Conservation (phyloP, 31 red algal species). For the Pterothamnion heteromorphum region DNA sequence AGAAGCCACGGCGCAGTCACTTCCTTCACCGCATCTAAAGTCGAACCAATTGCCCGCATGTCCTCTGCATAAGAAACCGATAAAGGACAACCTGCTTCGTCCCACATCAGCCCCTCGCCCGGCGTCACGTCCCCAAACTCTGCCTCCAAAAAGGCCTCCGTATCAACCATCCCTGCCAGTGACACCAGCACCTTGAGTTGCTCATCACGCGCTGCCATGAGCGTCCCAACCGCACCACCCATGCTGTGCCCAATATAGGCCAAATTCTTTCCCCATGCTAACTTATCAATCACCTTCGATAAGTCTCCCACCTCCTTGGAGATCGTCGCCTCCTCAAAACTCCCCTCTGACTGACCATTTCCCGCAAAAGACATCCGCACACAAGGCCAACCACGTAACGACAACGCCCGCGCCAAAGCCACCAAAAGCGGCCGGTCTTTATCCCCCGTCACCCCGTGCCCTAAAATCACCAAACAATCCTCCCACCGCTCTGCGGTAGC, state of each 20-base stretch:
- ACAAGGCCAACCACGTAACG: not conserved
- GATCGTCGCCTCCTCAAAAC: not conserved
- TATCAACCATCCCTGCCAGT: not conserved
- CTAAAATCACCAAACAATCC: not conserved
- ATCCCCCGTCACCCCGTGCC: conserved; percentile 13
- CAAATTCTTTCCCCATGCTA: not conserved
- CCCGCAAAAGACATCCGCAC: not conserved
- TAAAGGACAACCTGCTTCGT: not conserved
- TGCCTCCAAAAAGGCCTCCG: not conserved
- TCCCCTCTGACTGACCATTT: conserved; percentile 5
- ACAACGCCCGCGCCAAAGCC: not conserved
- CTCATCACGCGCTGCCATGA: not conserved
- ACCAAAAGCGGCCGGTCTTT: not conserved
- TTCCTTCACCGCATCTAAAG: not conserved
- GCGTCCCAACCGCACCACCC: not conserved
- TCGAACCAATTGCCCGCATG: not conserved
- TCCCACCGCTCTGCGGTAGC: no score
- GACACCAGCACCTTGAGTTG: not conserved
- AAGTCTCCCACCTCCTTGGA: not conserved
- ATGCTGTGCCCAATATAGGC: not conserved
- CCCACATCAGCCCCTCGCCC: not conserved
- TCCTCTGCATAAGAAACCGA: not conserved
- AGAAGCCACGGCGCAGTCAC: not conserved
- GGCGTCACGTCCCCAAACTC: not conserved
- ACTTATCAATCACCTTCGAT: not conserved